Evolutionary conservation across 2,329 filamentous ascomycete genomes (phyloP).

Genomic region (Ophiostoma sp.): DNA sequence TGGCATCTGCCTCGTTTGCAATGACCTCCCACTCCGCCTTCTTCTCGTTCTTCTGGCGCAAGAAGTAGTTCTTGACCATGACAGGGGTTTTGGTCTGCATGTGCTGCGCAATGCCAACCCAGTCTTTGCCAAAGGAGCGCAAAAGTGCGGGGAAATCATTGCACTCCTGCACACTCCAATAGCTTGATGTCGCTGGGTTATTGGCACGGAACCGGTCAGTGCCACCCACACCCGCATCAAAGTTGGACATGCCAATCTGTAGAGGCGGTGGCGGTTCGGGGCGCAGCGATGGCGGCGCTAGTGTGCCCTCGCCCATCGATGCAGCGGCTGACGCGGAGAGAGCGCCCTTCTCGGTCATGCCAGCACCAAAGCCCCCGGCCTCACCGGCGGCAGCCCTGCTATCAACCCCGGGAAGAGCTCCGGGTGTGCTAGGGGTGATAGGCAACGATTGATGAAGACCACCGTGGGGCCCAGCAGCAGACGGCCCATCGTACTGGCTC

Average conservation of each 20-base stretch:
- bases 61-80: constrained; percentile 75
- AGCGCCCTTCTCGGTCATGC: constrained; percentile 15
- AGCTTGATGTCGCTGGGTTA: constrained; percentile 61
- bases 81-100: constrained; percentile 81
- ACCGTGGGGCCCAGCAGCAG: neutral
- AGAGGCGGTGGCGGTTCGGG: constrained; percentile 49
- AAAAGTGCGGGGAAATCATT: constrained; percentile 70
- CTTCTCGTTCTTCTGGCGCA: constrained; percentile 51
- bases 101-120: constrained; percentile 65
- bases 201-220: constrained; percentile 44
- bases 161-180: constrained; percentile 80
- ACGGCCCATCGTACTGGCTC: neutral
- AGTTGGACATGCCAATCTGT: constrained; percentile 45
- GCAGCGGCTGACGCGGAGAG: constrained; percentile 30
- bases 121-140: constrained; percentile 72
- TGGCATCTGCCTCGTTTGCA: constrained; percentile 55
- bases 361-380: neutral
- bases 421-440: neutral
- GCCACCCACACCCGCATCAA: constrained; percentile 44
- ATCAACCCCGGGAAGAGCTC: neutral
- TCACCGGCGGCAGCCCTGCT: neutral
- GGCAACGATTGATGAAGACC: neutral
- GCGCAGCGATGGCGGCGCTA: constrained; percentile 52
- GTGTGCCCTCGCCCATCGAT: constrained; percentile 43
- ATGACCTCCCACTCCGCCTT: constrained; percentile 57